Evolutionary conservation across 2,329 filamentous ascomycete genomes (phyloP).

Genomic region (Ceratocystis alfenasii): DNA sequence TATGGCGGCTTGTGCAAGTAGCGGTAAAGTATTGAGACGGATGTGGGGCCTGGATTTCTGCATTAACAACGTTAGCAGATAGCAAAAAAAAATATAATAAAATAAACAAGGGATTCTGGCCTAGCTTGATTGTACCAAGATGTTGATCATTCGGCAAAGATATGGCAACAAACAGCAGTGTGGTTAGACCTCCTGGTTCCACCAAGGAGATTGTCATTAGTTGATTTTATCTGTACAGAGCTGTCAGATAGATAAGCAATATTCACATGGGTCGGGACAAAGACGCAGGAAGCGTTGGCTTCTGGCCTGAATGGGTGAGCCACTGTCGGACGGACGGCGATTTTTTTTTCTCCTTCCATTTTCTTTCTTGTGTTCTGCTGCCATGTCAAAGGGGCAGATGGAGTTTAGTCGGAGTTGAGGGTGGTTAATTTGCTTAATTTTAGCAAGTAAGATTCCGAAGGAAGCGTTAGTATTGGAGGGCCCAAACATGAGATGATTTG

Average conservation of each 20-base stretch:
- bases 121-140: background rate
- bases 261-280: background rate
- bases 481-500: background rate
- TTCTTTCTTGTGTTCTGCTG: too few species aligned
- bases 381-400: too few species aligned
- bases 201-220: constrained; percentile 20
- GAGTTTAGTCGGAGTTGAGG: too few species aligned
- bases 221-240: constrained; percentile 20
- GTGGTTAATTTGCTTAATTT: too few species aligned
- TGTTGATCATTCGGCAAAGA: constrained; percentile 9
- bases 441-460: background rate
- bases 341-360: too few species aligned
- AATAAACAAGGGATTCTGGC: background rate
- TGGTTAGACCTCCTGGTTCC: constrained; percentile 16
- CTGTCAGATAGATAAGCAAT: constrained; percentile 18
- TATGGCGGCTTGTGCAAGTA: constrained; percentile 3
- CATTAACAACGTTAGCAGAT: background rate
- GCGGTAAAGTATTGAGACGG: background rate
- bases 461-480: background rate
- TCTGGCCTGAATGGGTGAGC: background rate
- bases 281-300: background rate
- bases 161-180: constrained; percentile 15
- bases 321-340: background rate
- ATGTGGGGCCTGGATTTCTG: constrained; percentile 7
- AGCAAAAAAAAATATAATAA: too few species aligned